Base-by-base conservation (phyloP, 148 eudicot genomes). In the Camellia sinensis region DNA sequence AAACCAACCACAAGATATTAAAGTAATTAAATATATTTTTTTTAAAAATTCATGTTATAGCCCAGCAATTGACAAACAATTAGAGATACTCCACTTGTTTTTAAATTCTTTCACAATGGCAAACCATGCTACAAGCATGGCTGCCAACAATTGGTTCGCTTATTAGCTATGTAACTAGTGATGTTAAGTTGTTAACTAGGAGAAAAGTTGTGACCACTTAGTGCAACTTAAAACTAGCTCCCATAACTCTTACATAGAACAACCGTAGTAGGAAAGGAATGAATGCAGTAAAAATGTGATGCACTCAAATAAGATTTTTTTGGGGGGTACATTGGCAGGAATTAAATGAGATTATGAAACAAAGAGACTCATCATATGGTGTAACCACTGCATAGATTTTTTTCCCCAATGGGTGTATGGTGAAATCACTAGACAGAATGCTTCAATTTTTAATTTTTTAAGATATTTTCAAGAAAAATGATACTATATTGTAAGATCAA, bases 341-440 rank as follows among this genome's bases (percentile, higher is more conserved):
- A 15, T 6, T 15, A 54, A 56, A 73, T 73, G 21, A 15, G 77
- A 57, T 7, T 74, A 29, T 14, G 21, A 62, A 73, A 54, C 22
- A 46, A 45, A 70, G 41, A 3, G 37, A n/a, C 74, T 46, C 40
- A 5, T 72, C 44, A 52, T 52, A 74, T 54, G 63, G 77, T 73
- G 43, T 52, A 73, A 54, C 75, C 76, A 73, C 64, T 54, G 76
- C 41, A 73, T 53, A 73, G 2, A 64, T 3, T 22, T 7, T 64
- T 64, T 29, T 29, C 37, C 37, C 37, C 41, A 19, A 6, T 64
- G 22, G 37, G 41, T 64, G 1, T 21, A 12, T 60, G 64, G 7
- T 22, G 12, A 22, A 22, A 15, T 19, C 64, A 60, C 21, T 3
- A 5, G 1, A 18, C 3, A 48, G 54, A 29, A 6, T 76, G 56